Evolutionary conservation across 306 rosid species (phyloP).

Genomic region (Vigna angularis): DNA sequence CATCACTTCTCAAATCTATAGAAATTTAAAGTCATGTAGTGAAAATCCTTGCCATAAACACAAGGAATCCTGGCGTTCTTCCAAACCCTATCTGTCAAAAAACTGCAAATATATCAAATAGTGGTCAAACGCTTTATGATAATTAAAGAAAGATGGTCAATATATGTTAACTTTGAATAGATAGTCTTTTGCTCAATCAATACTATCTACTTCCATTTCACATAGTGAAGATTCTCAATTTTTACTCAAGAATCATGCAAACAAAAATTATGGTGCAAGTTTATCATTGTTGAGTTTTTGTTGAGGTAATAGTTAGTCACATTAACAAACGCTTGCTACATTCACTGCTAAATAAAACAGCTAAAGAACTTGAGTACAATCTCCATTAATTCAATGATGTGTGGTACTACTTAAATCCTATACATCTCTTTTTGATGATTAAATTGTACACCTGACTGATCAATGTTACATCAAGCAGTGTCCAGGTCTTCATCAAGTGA

Average conservation of each 20-base stretch:
- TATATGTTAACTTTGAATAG: neutral
- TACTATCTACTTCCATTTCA: neutral
- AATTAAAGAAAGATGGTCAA: too few relatives aligned
- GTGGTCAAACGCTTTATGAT: too few relatives aligned
- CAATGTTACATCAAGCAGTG: slow-evolving; percentile 44
- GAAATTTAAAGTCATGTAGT: neutral
- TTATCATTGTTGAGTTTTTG: slow-evolving; percentile 2
- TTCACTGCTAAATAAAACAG: neutral
- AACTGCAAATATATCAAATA: neutral
- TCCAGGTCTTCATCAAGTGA: slow-evolving; percentile 52
- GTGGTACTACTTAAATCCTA: slow-evolving; percentile 14
- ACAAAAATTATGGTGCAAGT: neutral
- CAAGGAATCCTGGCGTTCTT: neutral
- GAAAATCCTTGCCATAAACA: slow-evolving; percentile 19
- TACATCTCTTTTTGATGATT: slow-evolving; percentile 14
- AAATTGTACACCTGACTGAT: slow-evolving; percentile 8
- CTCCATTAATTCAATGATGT: neutral
- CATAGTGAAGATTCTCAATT: neutral
- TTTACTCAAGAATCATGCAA: slow-evolving; percentile 6
- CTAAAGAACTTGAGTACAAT: slow-evolving; percentile 8
- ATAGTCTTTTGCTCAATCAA: neutral
- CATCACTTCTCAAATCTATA: neutral
- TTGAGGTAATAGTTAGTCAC: neutral
- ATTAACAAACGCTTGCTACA: neutral
- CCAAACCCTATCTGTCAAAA: neutral